Evolutionary conservation across 2,329 filamentous ascomycete species (phyloP), one percentile per base, ranked within the genome.

Genomic region (Dothideomycetes sp.): DNA sequence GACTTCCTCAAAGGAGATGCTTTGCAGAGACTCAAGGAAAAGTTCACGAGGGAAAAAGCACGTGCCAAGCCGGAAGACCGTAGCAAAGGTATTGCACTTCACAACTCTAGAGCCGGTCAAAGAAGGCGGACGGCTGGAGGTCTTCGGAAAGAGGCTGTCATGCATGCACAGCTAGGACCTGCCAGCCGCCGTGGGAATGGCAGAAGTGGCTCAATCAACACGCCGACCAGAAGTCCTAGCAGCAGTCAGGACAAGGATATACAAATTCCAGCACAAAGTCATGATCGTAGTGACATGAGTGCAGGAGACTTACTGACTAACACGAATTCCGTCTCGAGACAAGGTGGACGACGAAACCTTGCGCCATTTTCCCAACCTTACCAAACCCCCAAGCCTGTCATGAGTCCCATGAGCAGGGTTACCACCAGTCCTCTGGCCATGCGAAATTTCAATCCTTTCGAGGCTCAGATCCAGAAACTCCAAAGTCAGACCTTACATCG

Each of bases 51-150:
- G 12, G 91, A 98, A 55, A 76, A 82, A 49, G 87, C 95, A 53
- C 78, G 87, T 8, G 76, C 87, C 15, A 82, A 81, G 2, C 74
- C 78, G 2, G 85, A 91, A 52, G 86, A 95, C 45, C 76, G 81
- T 13, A 80, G 77, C 48, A 96, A 96, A 62, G 93, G 91, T 0
- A 96, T 98, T 51, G 91, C 93, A 4, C 68, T 98, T 27, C 91
- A 98, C 58, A 98, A 96, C 52, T 76, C 79, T 8, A 79, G 54
- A 58, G 73, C 58, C 9, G 73, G 76, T 35, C 75, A 78, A 32
- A 75, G 81, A 41, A 76, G 82, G 44, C 75, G 81, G 43, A 85
- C 87, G 1, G 84, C 77, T 41, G 80, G 80, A 31, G 78, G 75
- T 19, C 64, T 95, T 16, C 73, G 86, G 39, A 89, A 87, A 58